Evolutionary conservation across 257 asterid species (phyloP), one percentile per base, ranked within the genome.

Genomic region (Nicotiana knightiana): DNA sequence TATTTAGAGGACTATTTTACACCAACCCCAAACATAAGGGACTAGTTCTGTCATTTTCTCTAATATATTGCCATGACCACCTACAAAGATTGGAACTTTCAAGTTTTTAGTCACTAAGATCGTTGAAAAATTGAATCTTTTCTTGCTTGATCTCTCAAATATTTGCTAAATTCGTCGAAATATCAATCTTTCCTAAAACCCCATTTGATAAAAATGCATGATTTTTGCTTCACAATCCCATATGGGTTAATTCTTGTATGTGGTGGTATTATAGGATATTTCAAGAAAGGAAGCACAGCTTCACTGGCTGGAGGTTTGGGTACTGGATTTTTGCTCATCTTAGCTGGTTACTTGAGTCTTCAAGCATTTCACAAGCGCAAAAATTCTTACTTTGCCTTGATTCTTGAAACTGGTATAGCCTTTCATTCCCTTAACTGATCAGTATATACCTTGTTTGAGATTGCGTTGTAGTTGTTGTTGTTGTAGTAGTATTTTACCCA

Each of bases 151-250:
- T 75, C 79, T 71, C 24, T 71, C 59, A 46, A 24, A 3, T 71
- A 3, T 48, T 7, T 8, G 13, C 79, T 24, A 73, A 73, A 73
- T 71, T 71, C 1, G 2, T 71, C 15, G 9, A 24, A 0, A 48
- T 73, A 64, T 51, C 63, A 26, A 26, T 75, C 15, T 75, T 75
- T 75, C 15, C 0, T 28, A 8, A 24, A 51, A 51, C 24, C 79
- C 78, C 61, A 46, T 12, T 71, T 48, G 79, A 17, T 24, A 4
- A 86, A 87, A 87, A 96, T 96, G 99, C 99, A 94, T 80, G 99
- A 96, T 89, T 96, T 96, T 80, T 94, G 99, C 91, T 92, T 96
- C 88, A 96, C 98, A 76, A 93, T 96, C 86, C 99, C 99, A 3
- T 96, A 94, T 70, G 99, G 98, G 8, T 70, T 96, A 82, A 82